phyloP scores from a whole-genome alignment of 257 asterid genomes.

The Nicotiana attenuata region DNA sequence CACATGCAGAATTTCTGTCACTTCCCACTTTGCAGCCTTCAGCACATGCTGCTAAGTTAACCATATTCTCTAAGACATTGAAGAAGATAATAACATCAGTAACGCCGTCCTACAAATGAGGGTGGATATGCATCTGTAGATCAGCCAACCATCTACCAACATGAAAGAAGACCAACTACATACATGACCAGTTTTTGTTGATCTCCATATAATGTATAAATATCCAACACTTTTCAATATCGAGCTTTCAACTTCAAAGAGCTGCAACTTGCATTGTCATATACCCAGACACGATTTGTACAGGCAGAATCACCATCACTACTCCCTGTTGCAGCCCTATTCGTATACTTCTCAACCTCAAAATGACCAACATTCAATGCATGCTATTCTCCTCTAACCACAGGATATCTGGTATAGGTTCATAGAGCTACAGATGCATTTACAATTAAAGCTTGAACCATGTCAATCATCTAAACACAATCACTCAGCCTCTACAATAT shows the following conservation, averaged over 20 bases:
- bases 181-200: neutral
- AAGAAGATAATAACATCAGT: neutral
- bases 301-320: neutral
- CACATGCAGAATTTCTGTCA: neutral
- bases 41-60: neutral
- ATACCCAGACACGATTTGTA: neutral
- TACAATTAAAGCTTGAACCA: neutral
- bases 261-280: neutral
- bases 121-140: neutral
- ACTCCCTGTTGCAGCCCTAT: neutral
- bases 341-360: neutral
- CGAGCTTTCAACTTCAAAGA: neutral
- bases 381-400: constrained; percentile 1
- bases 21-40: neutral
- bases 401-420: neutral
- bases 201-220: neutral
- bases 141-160: neutral
- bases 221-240: neutral
- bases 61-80: neutral
- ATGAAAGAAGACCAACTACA: neutral
- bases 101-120: neutral
- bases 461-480: neutral
- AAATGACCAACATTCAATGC: neutral
- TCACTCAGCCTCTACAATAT: neutral
- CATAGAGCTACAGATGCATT: neutral